Conservation (phyloP, 208 protist species). For the Acanthamoeba culbertsoni region DNA sequence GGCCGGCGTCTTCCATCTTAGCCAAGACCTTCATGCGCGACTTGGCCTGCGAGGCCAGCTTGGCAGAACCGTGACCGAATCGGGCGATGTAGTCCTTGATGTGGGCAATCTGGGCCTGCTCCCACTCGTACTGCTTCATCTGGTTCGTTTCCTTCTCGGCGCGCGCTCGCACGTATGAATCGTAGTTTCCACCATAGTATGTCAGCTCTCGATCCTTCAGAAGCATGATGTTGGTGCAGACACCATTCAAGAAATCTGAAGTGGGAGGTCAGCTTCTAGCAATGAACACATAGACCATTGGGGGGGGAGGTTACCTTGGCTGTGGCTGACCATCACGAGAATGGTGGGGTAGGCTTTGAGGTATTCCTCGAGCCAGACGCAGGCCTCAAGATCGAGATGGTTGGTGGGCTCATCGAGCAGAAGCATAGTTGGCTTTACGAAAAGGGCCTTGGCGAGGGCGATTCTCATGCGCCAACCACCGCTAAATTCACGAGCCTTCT, state of each 20-base stretch:
- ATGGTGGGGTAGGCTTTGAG: constrained; percentile 92
- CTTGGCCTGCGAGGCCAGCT: constrained; percentile 93
- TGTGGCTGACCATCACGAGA: constrained; percentile 95
- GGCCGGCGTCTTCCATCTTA: constrained; percentile 87
- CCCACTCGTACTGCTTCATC: constrained; percentile 94
- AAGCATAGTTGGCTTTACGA: constrained; percentile 92
- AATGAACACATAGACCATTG: not conserved
- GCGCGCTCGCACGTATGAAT: constrained; percentile 92
- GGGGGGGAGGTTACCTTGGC: constrained; percentile 61
- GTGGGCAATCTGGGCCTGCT: constrained; percentile 95
- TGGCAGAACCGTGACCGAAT: constrained; percentile 94
- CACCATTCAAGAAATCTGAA: constrained; percentile 94
- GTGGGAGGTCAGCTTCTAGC: constrained; percentile 64
- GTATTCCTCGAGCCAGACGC: constrained; percentile 96
- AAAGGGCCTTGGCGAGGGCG: constrained; percentile 94
- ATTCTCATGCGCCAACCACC: constrained; percentile 98
- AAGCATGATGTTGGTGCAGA: constrained; percentile 96
- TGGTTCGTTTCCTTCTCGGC: constrained; percentile 94
- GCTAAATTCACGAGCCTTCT: constrained; percentile 80
- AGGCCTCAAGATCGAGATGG: constrained; percentile 94
- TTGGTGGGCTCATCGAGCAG: constrained; percentile 98
- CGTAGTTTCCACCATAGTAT: constrained; percentile 94
- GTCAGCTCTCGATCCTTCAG: constrained; percentile 87
- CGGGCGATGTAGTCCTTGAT: constrained; percentile 96
- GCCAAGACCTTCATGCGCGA: constrained; percentile 85